These are phyloP conservation scores for Lentinus tigrinus DNA, from an alignment of 768 basidiomycete genomes.

Conservation along the genomic window DNA sequence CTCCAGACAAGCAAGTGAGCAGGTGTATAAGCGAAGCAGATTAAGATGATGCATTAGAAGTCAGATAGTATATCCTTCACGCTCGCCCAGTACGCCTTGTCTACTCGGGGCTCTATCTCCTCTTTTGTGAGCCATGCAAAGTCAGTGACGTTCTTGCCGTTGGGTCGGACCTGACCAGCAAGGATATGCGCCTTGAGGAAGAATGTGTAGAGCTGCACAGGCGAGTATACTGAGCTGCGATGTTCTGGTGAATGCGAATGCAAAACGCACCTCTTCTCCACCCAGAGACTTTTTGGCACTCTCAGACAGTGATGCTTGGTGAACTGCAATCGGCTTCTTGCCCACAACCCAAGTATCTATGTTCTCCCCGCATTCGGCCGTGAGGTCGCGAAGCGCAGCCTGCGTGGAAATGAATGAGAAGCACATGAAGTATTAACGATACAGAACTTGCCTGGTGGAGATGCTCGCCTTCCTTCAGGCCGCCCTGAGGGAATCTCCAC, in stretches of 20 bases:
- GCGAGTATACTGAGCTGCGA: neutral
- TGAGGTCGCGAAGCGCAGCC: conserved; percentile 75
- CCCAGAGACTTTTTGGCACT: conserved; percentile 14
- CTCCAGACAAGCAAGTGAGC: neutral
- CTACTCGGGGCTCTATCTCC: conserved; percentile 76
- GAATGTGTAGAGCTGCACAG: conserved; percentile 67
- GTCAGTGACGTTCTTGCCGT: conserved; percentile 54
- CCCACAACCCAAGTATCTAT: conserved; percentile 98
- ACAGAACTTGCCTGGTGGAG: conserved; percentile 67
- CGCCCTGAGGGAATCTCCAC: conserved; percentile 84
- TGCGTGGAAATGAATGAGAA: conserved; percentile 27
- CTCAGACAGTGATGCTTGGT: conserved; percentile 46
- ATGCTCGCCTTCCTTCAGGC: conserved; percentile 59
- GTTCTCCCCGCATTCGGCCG: conserved; percentile 67
- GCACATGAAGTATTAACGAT: neutral
- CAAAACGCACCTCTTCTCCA: conserved; percentile 14
- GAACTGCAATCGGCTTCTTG: conserved; percentile 81
- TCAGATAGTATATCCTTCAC: conserved; percentile 84
- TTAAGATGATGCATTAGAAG: conserved; percentile 30
- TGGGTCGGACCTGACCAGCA: conserved; percentile 75
- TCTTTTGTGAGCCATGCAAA: conserved; percentile 95
- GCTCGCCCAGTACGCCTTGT: conserved; percentile 68
- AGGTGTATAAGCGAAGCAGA: conserved; percentile 1
- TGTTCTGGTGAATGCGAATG: neutral
- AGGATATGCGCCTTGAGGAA: conserved; percentile 94